A percentile compares a stretch with the other conserved stretches of the same genome.
phyloP scores from a whole-genome alignment of 129 eudicot species.

The Erigeron canadensis region DNA sequence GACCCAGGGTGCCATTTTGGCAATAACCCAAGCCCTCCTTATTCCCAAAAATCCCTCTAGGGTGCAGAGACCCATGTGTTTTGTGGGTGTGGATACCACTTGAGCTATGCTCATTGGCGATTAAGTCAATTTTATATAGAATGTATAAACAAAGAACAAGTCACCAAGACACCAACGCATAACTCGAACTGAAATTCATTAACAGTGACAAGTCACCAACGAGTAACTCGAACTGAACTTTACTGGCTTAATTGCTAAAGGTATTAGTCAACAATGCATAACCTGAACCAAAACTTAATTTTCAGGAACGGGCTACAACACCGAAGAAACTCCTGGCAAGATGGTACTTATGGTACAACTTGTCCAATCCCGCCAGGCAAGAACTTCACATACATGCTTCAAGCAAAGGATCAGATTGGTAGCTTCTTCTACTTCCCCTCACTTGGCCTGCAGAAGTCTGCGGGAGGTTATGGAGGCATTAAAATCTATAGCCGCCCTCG shows the following conservation, averaged over 20 bases:
- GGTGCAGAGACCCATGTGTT: no score
- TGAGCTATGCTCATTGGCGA: no score
- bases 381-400: constrained; percentile 84
- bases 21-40: no score
- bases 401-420: constrained; percentile 96
- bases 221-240: no score
- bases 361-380: constrained; percentile 93
- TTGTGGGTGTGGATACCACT: no score
- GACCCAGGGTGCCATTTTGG: no score
- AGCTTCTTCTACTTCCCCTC: constrained; percentile 91
- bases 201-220: no score
- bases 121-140: not conserved
- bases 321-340: constrained; percentile 94
- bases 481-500: constrained; percentile 80
- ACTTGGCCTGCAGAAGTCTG: constrained; percentile 82
- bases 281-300: constrained; percentile 5
- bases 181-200: not conserved
- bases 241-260: not conserved
- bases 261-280: constrained; percentile 18
- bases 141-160: no score
- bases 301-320: constrained; percentile 90
- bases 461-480: constrained; percentile 89
- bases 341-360: constrained; percentile 83
- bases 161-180: constrained; percentile 10
- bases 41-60: no score